These are phyloP conservation scores for Phytophthora pini DNA, from an alignment of 352 stramenopile species.

Conservation along the genomic window DNA sequence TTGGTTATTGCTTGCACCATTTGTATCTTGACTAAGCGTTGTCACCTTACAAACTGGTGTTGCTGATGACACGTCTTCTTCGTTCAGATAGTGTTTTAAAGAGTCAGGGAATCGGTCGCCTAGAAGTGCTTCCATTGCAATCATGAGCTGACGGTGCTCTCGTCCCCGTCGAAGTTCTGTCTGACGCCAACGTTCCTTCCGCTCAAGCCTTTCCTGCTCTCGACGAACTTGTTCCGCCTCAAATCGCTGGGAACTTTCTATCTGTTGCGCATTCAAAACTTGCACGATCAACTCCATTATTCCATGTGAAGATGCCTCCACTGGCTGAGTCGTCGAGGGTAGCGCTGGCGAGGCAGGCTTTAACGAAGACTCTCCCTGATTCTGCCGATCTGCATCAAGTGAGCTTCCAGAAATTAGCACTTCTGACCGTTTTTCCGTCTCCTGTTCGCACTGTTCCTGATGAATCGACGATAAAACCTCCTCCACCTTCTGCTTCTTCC, in stretches of 20 bases:
- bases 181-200: conserved; percentile 37
- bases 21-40: too few relatives aligned
- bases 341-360: conserved; percentile 5
- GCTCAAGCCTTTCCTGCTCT: conserved; percentile 31
- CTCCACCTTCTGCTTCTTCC: neutral
- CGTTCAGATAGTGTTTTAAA: conserved; percentile 46
- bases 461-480: neutral
- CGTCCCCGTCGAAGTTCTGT: conserved; percentile 43
- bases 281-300: conserved; percentile 62
- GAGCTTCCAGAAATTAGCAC: neutral
- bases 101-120: conserved; percentile 52
- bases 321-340: neutral
- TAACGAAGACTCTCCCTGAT: too few relatives aligned
- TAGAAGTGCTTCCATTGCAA: conserved; percentile 52
- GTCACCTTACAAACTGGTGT: neutral
- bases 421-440: neutral
- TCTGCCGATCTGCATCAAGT: neutral
- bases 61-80: conserved; percentile 1
- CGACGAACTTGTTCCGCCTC: conserved; percentile 44
- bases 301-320: conserved; percentile 29
- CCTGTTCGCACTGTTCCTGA: neutral
- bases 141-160: conserved; percentile 65
- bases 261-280: conserved; percentile 61
- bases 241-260: conserved; percentile 40
- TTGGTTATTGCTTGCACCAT: too few relatives aligned